Evolutionary conservation across 176 grass and related monocot genomes (phyloP), one percentile per base, ranked within the genome.

Genomic region (Ensete ventricosum): DNA sequence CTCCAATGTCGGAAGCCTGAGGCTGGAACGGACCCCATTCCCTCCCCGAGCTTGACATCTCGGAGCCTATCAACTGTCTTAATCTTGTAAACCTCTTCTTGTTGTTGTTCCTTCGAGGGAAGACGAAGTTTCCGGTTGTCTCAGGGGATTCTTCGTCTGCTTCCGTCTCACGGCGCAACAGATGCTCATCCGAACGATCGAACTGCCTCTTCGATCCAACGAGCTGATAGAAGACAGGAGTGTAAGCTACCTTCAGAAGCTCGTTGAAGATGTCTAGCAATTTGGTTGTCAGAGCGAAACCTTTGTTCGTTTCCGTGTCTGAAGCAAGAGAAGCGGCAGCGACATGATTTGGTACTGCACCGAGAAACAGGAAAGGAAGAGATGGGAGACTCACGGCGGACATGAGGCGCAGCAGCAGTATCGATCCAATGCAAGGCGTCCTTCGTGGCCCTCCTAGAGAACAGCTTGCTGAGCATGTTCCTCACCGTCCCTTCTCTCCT

Each of bases 21-120:
- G 60, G 75, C 71, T 12, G 55, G 17, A 64, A 52, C 79, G 63
- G 77, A n/a, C 77, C 67, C 93, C 88, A 93, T 13, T 83, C 83
- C 77, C 55, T 73, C 58, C 51, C 9, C 9, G 82, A 83, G 63
- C 53, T 69, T 0, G 84, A 83, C 55, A 98, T 29, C 50, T 98
- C 90, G 34, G 9, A 54, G 53, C 88, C 82, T 82, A 98, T 72
- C 79, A 98, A 85, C 14, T 26, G 10, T 0, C 86, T 79, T 79
- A 92, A 91, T 73, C 55, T 72, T 1, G 79, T 27, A 77, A 96
- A 84, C 19, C 79, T 80, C 12, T 80, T 76, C 16, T 90, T 84
- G 81, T 69, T 78, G 75, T 93, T 78, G 78, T 93, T 86, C 87
- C 86, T 87, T n/a, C 85, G 82, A 14, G 83, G 67, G 68, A 98